Evolutionary conservation across 225 moss, liverwort and hornwort genomes (phyloP).

Genomic region (Rhytidiadelphus loreus): DNA sequence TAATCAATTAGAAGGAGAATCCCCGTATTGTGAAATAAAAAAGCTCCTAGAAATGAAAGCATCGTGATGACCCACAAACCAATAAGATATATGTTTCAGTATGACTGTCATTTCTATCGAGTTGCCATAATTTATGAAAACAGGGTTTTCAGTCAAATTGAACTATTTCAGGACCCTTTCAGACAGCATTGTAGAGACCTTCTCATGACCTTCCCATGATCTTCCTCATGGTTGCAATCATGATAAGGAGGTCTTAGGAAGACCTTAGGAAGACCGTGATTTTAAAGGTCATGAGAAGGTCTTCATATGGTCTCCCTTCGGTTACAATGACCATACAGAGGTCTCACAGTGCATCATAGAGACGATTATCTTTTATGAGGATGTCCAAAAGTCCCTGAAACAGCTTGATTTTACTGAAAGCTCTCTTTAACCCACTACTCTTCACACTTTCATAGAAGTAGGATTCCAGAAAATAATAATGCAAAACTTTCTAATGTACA

Average conservation of each 20-base stretch:
- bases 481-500: background rate
- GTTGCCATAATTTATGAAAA: background rate
- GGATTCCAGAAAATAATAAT: background rate
- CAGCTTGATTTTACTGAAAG: background rate
- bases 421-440: background rate
- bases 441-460: background rate
- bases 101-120: background rate
- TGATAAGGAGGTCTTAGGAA: background rate
- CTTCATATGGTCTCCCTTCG: background rate
- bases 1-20: background rate
- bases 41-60: background rate
- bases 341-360: background rate
- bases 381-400: background rate
- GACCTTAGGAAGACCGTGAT: too few relatives aligned
- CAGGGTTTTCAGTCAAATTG: background rate
- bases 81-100: background rate
- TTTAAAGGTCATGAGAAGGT: background rate
- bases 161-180: background rate
- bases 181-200: background rate
- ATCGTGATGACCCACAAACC: background rate
- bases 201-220: background rate
- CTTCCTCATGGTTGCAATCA: too few relatives aligned
- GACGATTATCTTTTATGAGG: background rate
- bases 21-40: too few relatives aligned
- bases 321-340: background rate